Conservation (phyloP, 1,139 yeast genomes). For the Protomyces pachydermus region DNA sequence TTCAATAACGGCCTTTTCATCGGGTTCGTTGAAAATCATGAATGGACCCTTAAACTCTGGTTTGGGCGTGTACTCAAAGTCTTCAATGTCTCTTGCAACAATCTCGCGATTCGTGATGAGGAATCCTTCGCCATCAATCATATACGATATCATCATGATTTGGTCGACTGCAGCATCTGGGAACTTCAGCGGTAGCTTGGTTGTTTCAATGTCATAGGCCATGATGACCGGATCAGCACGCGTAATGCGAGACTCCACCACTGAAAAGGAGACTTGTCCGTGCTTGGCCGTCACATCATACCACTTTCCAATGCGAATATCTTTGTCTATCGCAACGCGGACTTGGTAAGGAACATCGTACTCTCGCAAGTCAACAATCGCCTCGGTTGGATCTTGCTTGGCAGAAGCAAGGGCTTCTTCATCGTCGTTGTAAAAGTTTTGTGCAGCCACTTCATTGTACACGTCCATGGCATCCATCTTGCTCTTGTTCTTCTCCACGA, state of each 20-base stretch:
- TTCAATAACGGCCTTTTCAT: slow-evolving; percentile 67
- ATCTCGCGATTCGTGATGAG: slow-evolving; percentile 91
- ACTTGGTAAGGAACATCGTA: slow-evolving; percentile 97
- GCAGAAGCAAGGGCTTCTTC: slow-evolving; percentile 29
- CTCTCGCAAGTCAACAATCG: slow-evolving; percentile 76
- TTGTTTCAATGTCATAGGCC: slow-evolving; percentile 97
- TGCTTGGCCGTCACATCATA: slow-evolving; percentile 67
- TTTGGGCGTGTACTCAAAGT: slow-evolving; percentile 94
- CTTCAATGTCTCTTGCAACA: slow-evolving; percentile 89
- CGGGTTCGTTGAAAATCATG: slow-evolving; percentile 81
- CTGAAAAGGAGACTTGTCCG: slow-evolving; percentile 54
- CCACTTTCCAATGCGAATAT: slow-evolving; percentile 94
- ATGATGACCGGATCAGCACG: slow-evolving; percentile 97
- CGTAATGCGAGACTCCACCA: slow-evolving; percentile 69
- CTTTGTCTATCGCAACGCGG: slow-evolving; percentile 81
- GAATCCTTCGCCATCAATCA: slow-evolving; percentile 97
- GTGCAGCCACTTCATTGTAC: slow-evolving; percentile 43
- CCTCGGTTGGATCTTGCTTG: slow-evolving; percentile 53
- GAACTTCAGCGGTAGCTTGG: slow-evolving; percentile 91
- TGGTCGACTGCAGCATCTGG: slow-evolving; percentile 93
- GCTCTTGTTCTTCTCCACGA: slow-evolving; percentile 61
- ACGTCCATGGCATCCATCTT: slow-evolving; percentile 65
- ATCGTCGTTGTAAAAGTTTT: slow-evolving; percentile 35
- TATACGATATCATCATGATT: slow-evolving; percentile 97
- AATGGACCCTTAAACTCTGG: slow-evolving; percentile 92